phyloP scores from a whole-genome alignment of 2,329 filamentous ascomycete species.

The Hypoxylon sp. region DNA sequence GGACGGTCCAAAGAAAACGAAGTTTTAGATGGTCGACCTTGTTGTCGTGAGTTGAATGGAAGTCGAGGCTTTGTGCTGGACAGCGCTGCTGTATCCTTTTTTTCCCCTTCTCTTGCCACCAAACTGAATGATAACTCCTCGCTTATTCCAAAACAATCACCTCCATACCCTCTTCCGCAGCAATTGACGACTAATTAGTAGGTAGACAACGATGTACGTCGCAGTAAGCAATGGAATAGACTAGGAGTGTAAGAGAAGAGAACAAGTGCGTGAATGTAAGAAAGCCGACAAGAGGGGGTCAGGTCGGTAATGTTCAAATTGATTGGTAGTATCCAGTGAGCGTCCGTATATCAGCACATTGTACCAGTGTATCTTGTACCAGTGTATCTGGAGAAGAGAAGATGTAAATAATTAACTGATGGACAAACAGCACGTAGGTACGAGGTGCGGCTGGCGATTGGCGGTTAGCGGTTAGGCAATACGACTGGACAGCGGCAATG shows the following conservation, averaged over 20 bases:
- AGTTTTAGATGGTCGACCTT: conserved; percentile 30
- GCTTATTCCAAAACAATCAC: conserved; percentile 22
- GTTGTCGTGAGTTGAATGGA: conserved; percentile 34
- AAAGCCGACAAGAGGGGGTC: conserved; percentile 35
- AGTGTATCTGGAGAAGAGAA: conserved; percentile 25
- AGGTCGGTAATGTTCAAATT: conserved; percentile 31
- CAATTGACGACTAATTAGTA: conserved; percentile 6
- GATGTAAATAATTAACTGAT: conserved; percentile 33
- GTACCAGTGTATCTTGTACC: conserved; percentile 22
- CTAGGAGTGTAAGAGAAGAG: conserved; percentile 30
- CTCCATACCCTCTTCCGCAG: conserved; percentile 13
- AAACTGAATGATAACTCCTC: conserved; percentile 21
- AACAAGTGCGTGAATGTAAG: conserved; percentile 35
- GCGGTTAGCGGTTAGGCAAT: conserved; percentile 38
- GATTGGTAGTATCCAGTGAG: conserved; percentile 39
- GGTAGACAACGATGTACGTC: conserved; percentile 4
- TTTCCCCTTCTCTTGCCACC: conserved; percentile 34
- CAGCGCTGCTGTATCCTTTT: conserved; percentile 63
- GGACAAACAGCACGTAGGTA: conserved; percentile 20
- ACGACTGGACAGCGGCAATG: conserved; percentile 36
- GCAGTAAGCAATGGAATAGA: conserved; percentile 18
- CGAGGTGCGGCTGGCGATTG: conserved; percentile 34
- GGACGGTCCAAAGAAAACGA: conserved; percentile 21
- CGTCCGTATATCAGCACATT: conserved; percentile 38
- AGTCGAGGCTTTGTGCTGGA: conserved; percentile 47